Percentiles rank a stretch among this genome's conserved stretches.
These are phyloP conservation scores for Groenewaldozyma salmanticensis DNA, from an alignment of 805 yeast genomes.

Conservation along the genomic window DNA sequence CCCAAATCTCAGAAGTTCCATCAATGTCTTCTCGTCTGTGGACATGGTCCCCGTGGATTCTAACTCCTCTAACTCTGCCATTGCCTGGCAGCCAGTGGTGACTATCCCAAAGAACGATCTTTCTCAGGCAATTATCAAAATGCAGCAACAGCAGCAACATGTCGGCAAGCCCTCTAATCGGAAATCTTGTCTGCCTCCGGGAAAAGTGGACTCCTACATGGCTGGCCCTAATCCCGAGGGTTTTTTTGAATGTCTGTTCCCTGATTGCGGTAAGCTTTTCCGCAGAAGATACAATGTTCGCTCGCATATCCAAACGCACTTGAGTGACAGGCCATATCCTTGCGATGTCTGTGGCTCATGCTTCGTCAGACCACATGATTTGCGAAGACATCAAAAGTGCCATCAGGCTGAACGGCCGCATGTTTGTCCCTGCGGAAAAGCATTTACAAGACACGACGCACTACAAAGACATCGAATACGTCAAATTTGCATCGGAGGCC, in stretches of 20 bases:
- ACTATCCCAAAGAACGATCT: constrained; percentile 26
- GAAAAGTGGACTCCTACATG: constrained; percentile 76
- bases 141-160: constrained; percentile 21
- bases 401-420: constrained; percentile 63
- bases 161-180: constrained; percentile 29
- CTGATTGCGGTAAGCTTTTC: constrained; percentile 73
- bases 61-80: constrained; percentile 18
- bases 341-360: constrained; percentile 70
- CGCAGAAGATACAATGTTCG: constrained; percentile 85
- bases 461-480: constrained; percentile 69
- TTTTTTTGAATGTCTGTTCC: constrained; percentile 62
- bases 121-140: constrained; percentile 24
- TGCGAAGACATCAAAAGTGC: constrained; percentile 79
- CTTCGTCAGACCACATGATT: constrained; percentile 92
- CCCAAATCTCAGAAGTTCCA: constrained; percentile 10
- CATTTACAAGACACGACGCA: constrained; percentile 84
- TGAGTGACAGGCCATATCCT: constrained; percentile 84
- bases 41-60: constrained; percentile 14
- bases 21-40: constrained; percentile 16
- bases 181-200: constrained; percentile 70
- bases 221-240: constrained; percentile 69
- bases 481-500: constrained; percentile 74
- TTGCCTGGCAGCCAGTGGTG: constrained; percentile 29
- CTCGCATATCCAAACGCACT: constrained; percentile 93
- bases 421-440: constrained; percentile 88